Evolutionary conservation across 371 early-diverging fungal species (phyloP).

Genomic region (Rhizopus arrhizus): DNA sequence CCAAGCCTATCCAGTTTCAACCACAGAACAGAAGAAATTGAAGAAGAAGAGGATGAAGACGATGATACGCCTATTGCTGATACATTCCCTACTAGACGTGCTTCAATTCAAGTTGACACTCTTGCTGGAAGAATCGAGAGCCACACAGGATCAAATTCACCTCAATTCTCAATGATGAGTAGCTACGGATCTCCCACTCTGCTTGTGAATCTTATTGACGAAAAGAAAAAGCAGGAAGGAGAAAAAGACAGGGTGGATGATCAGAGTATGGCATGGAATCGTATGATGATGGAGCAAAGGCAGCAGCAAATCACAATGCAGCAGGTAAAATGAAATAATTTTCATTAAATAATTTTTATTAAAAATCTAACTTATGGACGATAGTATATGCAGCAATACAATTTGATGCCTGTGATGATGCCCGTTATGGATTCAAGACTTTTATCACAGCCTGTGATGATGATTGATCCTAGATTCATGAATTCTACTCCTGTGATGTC

Average conservation of each 20-base stretch:
- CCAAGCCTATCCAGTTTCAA: constrained; percentile 1
- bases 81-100: constrained; percentile 32
- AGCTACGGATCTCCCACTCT: constrained; percentile 26
- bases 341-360: neutral
- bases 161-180: constrained; percentile 15
- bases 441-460: constrained; percentile 25
- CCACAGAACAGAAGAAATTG: constrained; percentile 8
- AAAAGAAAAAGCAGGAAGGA: constrained; percentile 39
- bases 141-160: constrained; percentile 14
- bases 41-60: constrained; percentile 17
- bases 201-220: constrained; percentile 42
- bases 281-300: constrained; percentile 24
- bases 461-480: constrained; percentile 42
- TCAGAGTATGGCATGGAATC: constrained; percentile 26
- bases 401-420: constrained; percentile 35
- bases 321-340: constrained; percentile 20
- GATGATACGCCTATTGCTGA: constrained; percentile 27
- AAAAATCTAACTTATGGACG: too few relatives aligned
- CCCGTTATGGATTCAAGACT: constrained; percentile 39
- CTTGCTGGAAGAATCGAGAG: constrained; percentile 5
- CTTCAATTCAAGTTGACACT: constrained; percentile 19
- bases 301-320: constrained; percentile 39
- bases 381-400: constrained; percentile 22
- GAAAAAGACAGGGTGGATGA: constrained; percentile 25
- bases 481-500: constrained; percentile 6